Conservation (phyloP, 345 rosid genomes). For the Corchorus olitorius region DNA sequence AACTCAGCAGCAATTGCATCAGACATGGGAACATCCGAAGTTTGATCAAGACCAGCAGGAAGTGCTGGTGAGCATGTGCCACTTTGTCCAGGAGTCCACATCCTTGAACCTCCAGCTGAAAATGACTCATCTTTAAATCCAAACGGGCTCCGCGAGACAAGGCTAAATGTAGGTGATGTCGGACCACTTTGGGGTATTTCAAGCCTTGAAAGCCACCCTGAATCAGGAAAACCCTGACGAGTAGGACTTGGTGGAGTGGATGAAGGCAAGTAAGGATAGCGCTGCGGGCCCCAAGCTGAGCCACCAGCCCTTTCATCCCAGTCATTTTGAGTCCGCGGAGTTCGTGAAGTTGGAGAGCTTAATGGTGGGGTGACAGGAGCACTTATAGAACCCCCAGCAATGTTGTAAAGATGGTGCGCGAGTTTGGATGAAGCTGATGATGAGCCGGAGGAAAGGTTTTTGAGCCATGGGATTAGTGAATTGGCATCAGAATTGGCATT, state of each 20-base stretch:
- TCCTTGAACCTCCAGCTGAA: conserved; percentile 68
- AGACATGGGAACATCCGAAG: conserved; percentile 82
- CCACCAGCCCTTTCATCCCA: conserved; percentile 61
- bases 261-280: conserved; percentile 43
- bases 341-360: conserved; percentile 69
- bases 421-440: conserved; percentile 65
- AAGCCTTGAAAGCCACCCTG: conserved; percentile 78
- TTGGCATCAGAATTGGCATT: conserved; percentile 69
- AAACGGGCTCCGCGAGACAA: conserved; percentile 70
- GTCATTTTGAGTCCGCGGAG: conserved; percentile 56
- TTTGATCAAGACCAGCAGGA: conserved; percentile 72
- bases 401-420: conserved; percentile 52
- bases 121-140: conserved; percentile 58
- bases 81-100: conserved; percentile 99
- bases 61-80: conserved; percentile 94
- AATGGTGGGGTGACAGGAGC: conserved; percentile 98
- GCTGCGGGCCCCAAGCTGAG: conserved; percentile 42
- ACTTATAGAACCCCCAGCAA: conserved; percentile 81
- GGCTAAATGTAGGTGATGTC: conserved; percentile 90
- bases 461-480: conserved; percentile 97
- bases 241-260: conserved; percentile 76
- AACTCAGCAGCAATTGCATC: conserved; percentile 86
- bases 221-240: conserved; percentile 61
- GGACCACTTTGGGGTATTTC: conserved; percentile 82
- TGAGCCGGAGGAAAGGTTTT: conserved; percentile 75